phyloP scores from a whole-genome alignment of 2,329 filamentous ascomycete species.

The Trichoderma cornu-damae region DNA sequence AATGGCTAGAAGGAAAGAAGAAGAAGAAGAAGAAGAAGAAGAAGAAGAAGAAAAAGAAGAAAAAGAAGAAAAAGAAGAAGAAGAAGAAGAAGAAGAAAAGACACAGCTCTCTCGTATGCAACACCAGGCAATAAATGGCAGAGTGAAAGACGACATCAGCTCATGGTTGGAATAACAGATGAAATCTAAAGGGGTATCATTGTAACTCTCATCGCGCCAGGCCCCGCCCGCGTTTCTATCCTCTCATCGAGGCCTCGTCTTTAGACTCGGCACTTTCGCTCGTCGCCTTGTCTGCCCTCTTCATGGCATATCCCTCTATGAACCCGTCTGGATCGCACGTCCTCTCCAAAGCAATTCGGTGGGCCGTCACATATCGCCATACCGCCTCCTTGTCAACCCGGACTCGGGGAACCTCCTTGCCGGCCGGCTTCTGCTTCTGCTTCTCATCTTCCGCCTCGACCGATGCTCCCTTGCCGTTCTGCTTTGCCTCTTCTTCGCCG shows the following conservation, averaged over 20 bases:
- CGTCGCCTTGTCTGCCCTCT: conserved; percentile 32
- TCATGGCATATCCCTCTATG: conserved; percentile 58
- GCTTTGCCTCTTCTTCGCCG: conserved; percentile 20
- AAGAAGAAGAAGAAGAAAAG: too few species aligned
- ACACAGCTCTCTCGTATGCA: not conserved
- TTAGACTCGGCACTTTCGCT: conserved; percentile 30
- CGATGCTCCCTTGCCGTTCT: conserved; percentile 13
- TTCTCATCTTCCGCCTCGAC: conserved; percentile 23
- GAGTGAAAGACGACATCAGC: not conserved
- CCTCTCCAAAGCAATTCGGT: conserved; percentile 58
- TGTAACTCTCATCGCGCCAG: conserved; percentile 9
- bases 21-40: too few species aligned
- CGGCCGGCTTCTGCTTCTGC: conserved; percentile 28
- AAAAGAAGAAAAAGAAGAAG: too few species aligned
- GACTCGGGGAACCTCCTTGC: conserved; percentile 41
- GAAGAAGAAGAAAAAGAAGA: too few species aligned
- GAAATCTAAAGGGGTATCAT: conserved; percentile 18
- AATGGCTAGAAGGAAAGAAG: too few species aligned
- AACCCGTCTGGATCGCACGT: conserved; percentile 73
- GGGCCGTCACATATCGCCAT: conserved; percentile 59
- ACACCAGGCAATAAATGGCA: not conserved
- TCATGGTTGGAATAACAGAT: not conserved
- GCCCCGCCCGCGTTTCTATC: not conserved
- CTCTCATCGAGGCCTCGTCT: conserved; percentile 16
- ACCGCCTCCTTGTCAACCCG: conserved; percentile 52